Evolutionary conservation across 176 grass and related monocot species (phyloP), one percentile per base, ranked within the genome.

Genomic region (Melocanna baccifera): DNA sequence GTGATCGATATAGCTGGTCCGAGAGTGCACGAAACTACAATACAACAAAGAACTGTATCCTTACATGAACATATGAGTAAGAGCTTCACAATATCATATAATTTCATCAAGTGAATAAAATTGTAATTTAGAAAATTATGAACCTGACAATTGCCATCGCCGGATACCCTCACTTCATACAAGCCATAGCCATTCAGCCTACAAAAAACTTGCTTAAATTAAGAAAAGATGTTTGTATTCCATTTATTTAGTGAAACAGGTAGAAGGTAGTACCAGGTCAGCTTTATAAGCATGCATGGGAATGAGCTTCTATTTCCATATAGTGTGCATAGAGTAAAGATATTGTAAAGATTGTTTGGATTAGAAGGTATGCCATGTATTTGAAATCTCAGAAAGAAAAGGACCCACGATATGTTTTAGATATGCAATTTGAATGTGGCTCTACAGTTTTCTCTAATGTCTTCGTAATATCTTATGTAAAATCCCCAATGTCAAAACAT

Each of bases 81-180:
- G 62, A 66, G 34, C 7, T 64, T 83, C 50, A 71, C 20, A 67
- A 22, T 23, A 64, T 39, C 16, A 15, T 69, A 19, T 81, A 56
- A 84, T 76, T 86, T 47, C 58, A 77, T 58, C 25, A 45, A 81
- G 77, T 59, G 85, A 47, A 25, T 63, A 64, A 42, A 74, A 62
- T 71, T 25, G 16, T 29, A 53, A 68, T 34, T 42, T 75, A 79
- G 29, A 78, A 84, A 76, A 25, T 37, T 34, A 58, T 51, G 20
- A 37, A 98, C 96, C 96, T 99, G 96, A 87, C 96, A 99, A 89
- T 99, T 99, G 55, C 96, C 96, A 86, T 96, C 96, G 22, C 96
- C 96, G 67, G 96, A 87, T 39, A 99, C 96, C 81, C 91, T 89
- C 73, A 96, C 87, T 87, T 99, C 96, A 26, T 75, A 93, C 76